These are phyloP conservation scores for Choanephora cucurbitarum DNA, from an alignment of 371 early-diverging fungal species.

Conservation along the genomic window DNA sequence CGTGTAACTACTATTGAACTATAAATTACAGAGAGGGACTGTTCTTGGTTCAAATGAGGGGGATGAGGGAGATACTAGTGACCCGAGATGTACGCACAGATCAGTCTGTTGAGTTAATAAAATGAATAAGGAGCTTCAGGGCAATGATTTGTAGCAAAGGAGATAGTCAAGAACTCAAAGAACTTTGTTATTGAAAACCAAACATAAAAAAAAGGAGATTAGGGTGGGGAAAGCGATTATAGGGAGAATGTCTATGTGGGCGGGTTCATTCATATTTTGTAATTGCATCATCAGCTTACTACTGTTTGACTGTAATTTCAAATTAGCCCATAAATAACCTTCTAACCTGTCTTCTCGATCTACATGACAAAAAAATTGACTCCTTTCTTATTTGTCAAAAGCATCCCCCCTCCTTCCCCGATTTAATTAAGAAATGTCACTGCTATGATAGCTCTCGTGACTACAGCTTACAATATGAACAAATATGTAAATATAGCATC, in stretches of 20 bases:
- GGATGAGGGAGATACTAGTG: background rate
- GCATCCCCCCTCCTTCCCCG: slow-evolving; percentile 6
- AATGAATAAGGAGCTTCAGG: slow-evolving; percentile 4
- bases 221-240: background rate
- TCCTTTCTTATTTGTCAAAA: slow-evolving; percentile 27
- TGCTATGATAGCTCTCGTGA: background rate
- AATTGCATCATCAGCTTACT: slow-evolving; percentile 22
- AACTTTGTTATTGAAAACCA: too few species aligned
- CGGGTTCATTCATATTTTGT: slow-evolving; percentile 8
- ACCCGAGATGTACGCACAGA: background rate
- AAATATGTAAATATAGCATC: slow-evolving; percentile 7
- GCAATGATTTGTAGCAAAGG: background rate
- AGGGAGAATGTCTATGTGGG: slow-evolving; percentile 4
- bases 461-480: slow-evolving; percentile 10
- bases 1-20: background rate
- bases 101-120: background rate
- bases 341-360: slow-evolving; percentile 3
- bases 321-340: background rate
- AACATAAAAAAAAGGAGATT: too few species aligned
- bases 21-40: background rate
- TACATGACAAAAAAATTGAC: slow-evolving; percentile 17
- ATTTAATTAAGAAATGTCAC: slow-evolving; percentile 2
- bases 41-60: background rate
- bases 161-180: background rate
- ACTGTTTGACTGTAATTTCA: slow-evolving; percentile 11